phyloP scores from a whole-genome alignment of 2,329 filamentous ascomycete species.

The Aspergillus ochraceus region DNA sequence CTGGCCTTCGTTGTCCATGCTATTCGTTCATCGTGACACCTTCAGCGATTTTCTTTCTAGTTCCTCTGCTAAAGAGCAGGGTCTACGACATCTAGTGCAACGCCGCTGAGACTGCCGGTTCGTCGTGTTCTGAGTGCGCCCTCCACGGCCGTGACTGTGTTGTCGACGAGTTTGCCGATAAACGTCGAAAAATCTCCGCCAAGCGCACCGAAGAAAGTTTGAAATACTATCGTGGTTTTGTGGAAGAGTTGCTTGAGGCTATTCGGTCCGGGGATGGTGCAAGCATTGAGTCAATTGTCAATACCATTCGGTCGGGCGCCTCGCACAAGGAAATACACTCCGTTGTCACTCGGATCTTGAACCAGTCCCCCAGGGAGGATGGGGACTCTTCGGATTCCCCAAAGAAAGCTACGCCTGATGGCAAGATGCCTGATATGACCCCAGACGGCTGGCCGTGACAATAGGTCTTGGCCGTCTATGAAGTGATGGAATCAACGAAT shows the following conservation, averaged over 20 bases:
- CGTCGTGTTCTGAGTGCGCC: constrained; percentile 36
- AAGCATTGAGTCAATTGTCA: constrained; percentile 24
- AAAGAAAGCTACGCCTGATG: neutral
- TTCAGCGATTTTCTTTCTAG: neutral
- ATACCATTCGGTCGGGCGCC: constrained; percentile 27
- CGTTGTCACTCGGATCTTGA: constrained; percentile 3
- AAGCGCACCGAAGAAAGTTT: constrained; percentile 32
- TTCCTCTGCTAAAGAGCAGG: neutral
- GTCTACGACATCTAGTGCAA: constrained; percentile 27
- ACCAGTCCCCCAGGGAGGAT: neutral
- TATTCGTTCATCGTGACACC: neutral
- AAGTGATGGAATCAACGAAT: neutral
- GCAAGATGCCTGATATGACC: constrained; percentile 1
- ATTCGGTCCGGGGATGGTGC: constrained; percentile 24
- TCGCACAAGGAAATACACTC: constrained; percentile 17
- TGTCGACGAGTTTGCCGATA: constrained; percentile 36
- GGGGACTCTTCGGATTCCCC: neutral
- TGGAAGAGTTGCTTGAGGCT: constrained; percentile 28
- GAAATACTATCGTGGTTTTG: constrained; percentile 25
- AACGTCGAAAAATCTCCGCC: constrained; percentile 36
- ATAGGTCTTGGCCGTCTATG: neutral
- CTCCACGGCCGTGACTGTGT: constrained; percentile 34
- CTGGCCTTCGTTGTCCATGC: neutral
- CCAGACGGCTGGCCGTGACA: constrained; percentile 2
- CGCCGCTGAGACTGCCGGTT: constrained; percentile 22